A percentile compares a stretch with the other conserved stretches of the same genome.
Conservation (phyloP, 345 rosid species). For the Linum trigynum region DNA sequence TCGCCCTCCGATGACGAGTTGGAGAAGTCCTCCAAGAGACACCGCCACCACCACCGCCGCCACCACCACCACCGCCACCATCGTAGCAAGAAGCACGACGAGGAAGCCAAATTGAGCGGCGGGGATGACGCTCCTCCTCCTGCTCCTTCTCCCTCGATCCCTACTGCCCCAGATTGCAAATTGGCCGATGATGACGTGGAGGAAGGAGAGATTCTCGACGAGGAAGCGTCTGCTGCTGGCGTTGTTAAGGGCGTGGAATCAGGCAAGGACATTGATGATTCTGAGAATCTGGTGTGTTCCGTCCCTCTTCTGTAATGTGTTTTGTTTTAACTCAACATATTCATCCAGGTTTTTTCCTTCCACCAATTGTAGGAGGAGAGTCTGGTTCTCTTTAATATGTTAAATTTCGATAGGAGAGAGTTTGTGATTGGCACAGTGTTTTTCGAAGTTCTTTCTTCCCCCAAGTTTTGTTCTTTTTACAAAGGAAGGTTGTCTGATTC, state of each 20-base stretch:
- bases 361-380: not conserved
- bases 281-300: conserved; percentile 61
- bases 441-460: not conserved
- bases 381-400: too few relatives aligned
- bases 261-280: conserved; percentile 15
- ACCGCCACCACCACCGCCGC: conserved; percentile 69
- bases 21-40: conserved; percentile 61
- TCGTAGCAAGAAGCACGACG: conserved; percentile 53
- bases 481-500: not conserved
- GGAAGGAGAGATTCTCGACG: conserved; percentile 97
- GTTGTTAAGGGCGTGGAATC: conserved; percentile 28
- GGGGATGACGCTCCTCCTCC: conserved; percentile 24
- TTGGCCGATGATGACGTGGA: conserved; percentile 62
- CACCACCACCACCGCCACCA: conserved; percentile 44
- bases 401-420: not conserved
- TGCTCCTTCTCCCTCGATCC: conserved; percentile 15
- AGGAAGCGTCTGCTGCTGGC: conserved; percentile 24
- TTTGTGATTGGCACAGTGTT: not conserved
- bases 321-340: not conserved
- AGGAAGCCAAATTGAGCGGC: conserved; percentile 24
- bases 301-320: conserved; percentile 12
- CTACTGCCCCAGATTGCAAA: not conserved
- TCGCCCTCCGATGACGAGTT: conserved; percentile 40
- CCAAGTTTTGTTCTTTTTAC: not conserved
- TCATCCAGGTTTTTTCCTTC: not conserved